Evolutionary conservation across 2,329 filamentous ascomycete species (phyloP), one percentile per base, ranked within the genome.

Genomic region (Colletotrichum sp.): DNA sequence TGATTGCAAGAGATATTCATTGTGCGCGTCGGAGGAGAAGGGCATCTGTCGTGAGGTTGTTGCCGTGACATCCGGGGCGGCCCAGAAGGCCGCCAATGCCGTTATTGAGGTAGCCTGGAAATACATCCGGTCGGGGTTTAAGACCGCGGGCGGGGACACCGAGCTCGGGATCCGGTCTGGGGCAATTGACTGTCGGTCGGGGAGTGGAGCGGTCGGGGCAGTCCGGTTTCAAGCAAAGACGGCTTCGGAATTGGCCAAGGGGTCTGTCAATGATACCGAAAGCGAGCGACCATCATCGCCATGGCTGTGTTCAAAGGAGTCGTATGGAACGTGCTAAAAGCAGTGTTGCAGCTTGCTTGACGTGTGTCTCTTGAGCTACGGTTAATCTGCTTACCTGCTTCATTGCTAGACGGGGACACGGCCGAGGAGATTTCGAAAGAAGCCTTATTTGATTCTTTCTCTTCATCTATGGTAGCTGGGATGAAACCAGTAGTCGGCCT

Each of bases 1-100:
- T 48, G 2, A 48, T 0, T n/a, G 9, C 2, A 12, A 1, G 9
- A 12, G 0, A 43, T 43, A 7, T 1, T 0, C 18, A 43, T 48
- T 0, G 18, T 48, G 3, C 5, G 18, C 39, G 18, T n/a, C 2
- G 18, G 6, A 48, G 18, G 9, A 48, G 18, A n/a, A 48, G 39
- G 39, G 3, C 0, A 43, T 21, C 10, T 13, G n/a, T 7, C n/a
- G 43, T 52, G 0, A 7, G 43, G n/a, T 13, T 52, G 43, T 52
- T 52, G n/a, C 4, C n/a, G n/a, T 52, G n/a, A 24, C 43, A 52
- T 52, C 43, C 43, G 4, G 43, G n/a, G n/a, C 43, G 10, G 43
- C 16, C 10, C 6, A 21, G 4, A 52, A 52, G 43, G 43, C 43
- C n/a, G 43, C 2, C 43, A 52, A 52, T 52, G 43, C 43, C 10